Evolutionary conservation across 176 grass and related monocot genomes (phyloP), one percentile per base, ranked within the genome.

Genomic region (Oryza australiensis): DNA sequence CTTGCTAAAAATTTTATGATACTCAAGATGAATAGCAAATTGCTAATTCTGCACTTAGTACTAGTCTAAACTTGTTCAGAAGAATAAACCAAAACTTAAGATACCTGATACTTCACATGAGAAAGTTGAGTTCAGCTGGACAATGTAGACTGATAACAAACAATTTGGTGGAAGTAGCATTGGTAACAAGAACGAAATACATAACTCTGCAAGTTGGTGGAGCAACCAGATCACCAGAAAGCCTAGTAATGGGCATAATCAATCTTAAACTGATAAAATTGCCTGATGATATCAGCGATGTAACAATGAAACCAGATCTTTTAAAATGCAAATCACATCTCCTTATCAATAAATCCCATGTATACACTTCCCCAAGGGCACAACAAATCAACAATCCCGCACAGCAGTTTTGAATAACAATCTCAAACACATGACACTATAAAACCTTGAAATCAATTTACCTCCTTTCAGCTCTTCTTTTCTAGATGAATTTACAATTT

Each of bases 401-500:
- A 33, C 38, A 64, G 62, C 24, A 68, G 22, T 10, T 64, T 43
- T 51, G 45, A 41, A 68, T 28, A 62, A 53, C 48, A 74, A 82
- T 63, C 49, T 62, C 62, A 83, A 67, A 5, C 46, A 78, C 68
- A 75, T 3, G 15, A 16, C 45, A 78, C 18, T 66, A 77, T n/a
- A 78, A 57, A 82, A 66, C 37, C 64, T 67, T 77, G 48, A 62
- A 63, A 72, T 5, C 12, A 86, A 73, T 15, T 63, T 5, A 15
- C 65, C 62, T 68, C 48, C 45, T 38, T 75, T 68, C 24, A 20
- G 22, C 59, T 67, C 27, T 14, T 78, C 28, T 67, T 74, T 55
- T 20, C 18, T 72, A 63, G 26, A 75, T 75, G 35, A 66, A 70
- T 90, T 53, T 90, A 86, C 88, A 90, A 0, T 79, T 79, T 78